Percentiles rank a stretch among this genome's conserved stretches.
These are phyloP conservation scores for Elsinoe australis DNA, from an alignment of 2,329 filamentous ascomycete species.

Conservation along the genomic window DNA sequence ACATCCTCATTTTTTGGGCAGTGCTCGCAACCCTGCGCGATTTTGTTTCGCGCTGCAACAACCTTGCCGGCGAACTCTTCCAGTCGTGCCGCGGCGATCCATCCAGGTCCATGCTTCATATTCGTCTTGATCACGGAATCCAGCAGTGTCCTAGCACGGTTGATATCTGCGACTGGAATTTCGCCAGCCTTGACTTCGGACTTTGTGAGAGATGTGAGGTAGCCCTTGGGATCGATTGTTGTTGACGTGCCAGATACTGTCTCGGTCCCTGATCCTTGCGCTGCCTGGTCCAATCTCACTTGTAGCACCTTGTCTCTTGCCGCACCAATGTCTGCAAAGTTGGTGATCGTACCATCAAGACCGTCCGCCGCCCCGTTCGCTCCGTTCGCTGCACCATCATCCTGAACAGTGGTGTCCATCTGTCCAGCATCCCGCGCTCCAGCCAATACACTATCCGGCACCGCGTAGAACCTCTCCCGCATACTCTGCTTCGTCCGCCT, in stretches of 20 bases:
- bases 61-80: conserved; percentile 91
- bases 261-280: conserved; percentile 60
- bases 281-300: conserved; percentile 86
- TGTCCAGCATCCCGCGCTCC: conserved; percentile 73
- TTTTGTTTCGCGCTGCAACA: conserved; percentile 79
- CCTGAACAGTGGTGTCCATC: conserved; percentile 79
- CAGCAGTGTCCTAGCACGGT: conserved; percentile 82
- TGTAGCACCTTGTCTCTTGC: conserved; percentile 93
- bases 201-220: conserved; percentile 83
- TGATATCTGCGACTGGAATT: conserved; percentile 86
- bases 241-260: conserved; percentile 71
- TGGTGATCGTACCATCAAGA: conserved; percentile 83
- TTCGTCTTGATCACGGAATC: conserved; percentile 97
- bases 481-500: conserved; percentile 74
- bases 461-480: conserved; percentile 77
- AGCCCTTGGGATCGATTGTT: conserved; percentile 89
- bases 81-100: conserved; percentile 87
- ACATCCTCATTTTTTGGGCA: conserved; percentile 92
- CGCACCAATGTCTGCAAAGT: conserved; percentile 94
- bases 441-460: conserved; percentile 90
- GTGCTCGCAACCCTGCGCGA: conserved; percentile 77
- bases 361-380: conserved; percentile 38
- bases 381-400: conserved; percentile 54
- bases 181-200: conserved; percentile 72
- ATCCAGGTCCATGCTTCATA: conserved; percentile 85